Conservation (phyloP, 352 stramenopile genomes). For the Globisporangium spinosum region DNA sequence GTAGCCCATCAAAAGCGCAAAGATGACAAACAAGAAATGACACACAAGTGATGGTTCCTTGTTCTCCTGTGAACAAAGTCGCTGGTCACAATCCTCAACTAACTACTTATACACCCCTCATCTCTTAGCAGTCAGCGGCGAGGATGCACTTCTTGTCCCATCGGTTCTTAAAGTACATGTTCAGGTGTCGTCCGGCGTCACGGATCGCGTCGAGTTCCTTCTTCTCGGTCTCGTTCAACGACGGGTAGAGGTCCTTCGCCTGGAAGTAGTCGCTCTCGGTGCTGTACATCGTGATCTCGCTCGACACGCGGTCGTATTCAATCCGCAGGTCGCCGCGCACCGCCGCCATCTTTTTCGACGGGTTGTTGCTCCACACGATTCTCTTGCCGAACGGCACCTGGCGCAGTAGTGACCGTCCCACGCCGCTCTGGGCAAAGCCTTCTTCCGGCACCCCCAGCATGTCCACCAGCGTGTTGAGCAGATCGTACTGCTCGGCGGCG, state of each 20-base stretch:
- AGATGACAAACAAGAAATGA: too few relatives aligned
- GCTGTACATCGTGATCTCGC: neutral
- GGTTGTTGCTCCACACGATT: neutral
- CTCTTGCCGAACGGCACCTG: neutral
- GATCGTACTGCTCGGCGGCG: neutral
- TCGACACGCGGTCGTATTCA: neutral
- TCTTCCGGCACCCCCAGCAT: neutral
- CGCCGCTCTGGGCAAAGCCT: neutral
- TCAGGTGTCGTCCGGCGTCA: neutral
- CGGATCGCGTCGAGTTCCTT: neutral
- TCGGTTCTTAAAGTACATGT: neutral
- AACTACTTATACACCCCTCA: neutral
- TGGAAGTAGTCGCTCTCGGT: neutral
- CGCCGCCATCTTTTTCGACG: neutral
- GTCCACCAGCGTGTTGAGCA: neutral
- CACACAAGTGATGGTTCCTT: too few relatives aligned
- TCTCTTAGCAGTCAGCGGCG: neutral
- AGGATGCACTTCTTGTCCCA: neutral
- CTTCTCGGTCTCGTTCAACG: neutral
- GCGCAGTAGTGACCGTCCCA: neutral
- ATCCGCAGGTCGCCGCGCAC: neutral
- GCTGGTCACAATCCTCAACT: neutral
- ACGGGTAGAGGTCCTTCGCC: neutral
- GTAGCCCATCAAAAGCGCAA: too few relatives aligned
- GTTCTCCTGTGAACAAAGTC: too few relatives aligned